phyloP scores from a whole-genome alignment of 257 asterid genomes.

The Gentiana macrophylla region DNA sequence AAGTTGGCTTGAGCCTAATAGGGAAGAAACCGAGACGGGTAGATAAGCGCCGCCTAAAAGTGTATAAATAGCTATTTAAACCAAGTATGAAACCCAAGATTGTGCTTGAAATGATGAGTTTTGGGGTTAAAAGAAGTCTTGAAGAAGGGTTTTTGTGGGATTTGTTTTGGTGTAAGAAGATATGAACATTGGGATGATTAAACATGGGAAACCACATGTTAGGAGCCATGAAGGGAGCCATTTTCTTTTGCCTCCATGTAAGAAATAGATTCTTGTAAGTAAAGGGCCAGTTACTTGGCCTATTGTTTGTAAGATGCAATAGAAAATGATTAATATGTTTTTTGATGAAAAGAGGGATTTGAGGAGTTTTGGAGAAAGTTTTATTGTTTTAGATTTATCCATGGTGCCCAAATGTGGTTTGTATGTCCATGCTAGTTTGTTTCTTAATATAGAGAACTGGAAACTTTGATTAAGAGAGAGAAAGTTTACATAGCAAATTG shows the following conservation, averaged over 20 bases:
- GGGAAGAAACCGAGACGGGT: slow-evolving; percentile 24
- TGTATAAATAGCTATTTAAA: slow-evolving; percentile 21
- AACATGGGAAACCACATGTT: slow-evolving; percentile 26
- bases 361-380: background rate
- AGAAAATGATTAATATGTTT: slow-evolving; percentile 10
- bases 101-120: slow-evolving; percentile 7
- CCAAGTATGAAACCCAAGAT: slow-evolving; percentile 19
- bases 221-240: slow-evolving; percentile 25
- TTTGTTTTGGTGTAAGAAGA: background rate
- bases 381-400: background rate
- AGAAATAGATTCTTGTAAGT: slow-evolving; percentile 23
- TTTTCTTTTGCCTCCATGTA: slow-evolving; percentile 24
- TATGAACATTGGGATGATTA: slow-evolving; percentile 18
- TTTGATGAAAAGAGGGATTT: slow-evolving; percentile 11
- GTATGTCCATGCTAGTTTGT: too few relatives aligned
- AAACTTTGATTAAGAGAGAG: too few relatives aligned
- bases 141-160: background rate
- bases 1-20: slow-evolving; percentile 16
- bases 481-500: too few relatives aligned
- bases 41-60: slow-evolving; percentile 22
- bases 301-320: slow-evolving; percentile 10
- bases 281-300: slow-evolving; percentile 25
- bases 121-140: slow-evolving; percentile 12
- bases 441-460: too few relatives aligned
- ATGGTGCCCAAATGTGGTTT: background rate